These are phyloP conservation scores for Lanmaoa pseudosensibilis DNA, from an alignment of 768 basidiomycete genomes.

Conservation along the genomic window DNA sequence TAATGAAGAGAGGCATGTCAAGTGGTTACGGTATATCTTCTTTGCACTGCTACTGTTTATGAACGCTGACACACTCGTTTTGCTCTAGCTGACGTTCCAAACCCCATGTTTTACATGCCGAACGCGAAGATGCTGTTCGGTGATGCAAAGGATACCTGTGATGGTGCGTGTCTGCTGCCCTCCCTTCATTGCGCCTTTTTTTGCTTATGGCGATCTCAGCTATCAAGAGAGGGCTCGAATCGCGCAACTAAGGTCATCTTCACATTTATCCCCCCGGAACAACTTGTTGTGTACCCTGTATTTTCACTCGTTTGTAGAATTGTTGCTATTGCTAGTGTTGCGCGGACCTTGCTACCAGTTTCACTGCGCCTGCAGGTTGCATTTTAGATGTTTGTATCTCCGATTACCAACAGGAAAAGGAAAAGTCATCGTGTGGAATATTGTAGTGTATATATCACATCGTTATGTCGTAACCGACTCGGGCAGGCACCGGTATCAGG, in stretches of 20 bases:
- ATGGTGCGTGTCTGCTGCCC: slow-evolving; percentile 49
- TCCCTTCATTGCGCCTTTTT: background rate
- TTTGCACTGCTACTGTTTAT: background rate
- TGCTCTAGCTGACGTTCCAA: slow-evolving; percentile 77
- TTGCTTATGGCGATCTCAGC: slow-evolving; percentile 35
- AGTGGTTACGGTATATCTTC: slow-evolving; percentile 72
- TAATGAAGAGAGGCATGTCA: slow-evolving; percentile 91
- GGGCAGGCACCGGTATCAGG: slow-evolving; percentile 8
- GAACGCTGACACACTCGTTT: background rate
- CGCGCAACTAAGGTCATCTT: slow-evolving; percentile 20
- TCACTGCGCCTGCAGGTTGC: background rate
- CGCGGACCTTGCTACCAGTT: background rate
- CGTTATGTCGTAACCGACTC: slow-evolving; percentile 27
- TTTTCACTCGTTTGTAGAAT: slow-evolving; percentile 22
- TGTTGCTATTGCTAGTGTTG: background rate
- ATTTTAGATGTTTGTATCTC: background rate
- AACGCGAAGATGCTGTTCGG: slow-evolving; percentile 91
- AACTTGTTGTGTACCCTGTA: slow-evolving; percentile 18
- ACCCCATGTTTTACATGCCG: slow-evolving; percentile 93
- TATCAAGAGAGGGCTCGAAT: slow-evolving; percentile 60
- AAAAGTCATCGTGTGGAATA: slow-evolving; percentile 12
- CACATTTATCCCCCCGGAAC: background rate
- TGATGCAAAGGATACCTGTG: slow-evolving; percentile 88
- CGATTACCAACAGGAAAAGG: slow-evolving; percentile 6
- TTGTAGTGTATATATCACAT: slow-evolving; percentile 31